phyloP scores from a whole-genome alignment of 1,284 basidiomycete species.

The Heterobasidion occidentale region DNA sequence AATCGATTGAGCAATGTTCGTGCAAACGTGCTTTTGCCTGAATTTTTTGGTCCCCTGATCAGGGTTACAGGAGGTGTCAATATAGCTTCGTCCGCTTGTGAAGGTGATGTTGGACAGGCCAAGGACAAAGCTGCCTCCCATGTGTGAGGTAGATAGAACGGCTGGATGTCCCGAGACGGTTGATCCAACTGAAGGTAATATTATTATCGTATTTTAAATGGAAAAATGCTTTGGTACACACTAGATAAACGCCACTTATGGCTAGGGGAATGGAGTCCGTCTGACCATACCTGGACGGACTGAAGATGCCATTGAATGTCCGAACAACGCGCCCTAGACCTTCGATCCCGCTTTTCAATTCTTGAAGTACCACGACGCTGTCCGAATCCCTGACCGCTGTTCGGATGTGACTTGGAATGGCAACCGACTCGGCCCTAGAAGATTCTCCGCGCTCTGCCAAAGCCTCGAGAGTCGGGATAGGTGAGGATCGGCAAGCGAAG shows the following conservation, averaged over 20 bases:
- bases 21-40: conserved; percentile 87
- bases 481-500: conserved; percentile 61
- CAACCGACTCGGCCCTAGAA: background rate
- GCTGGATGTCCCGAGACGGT: conserved; percentile 33
- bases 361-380: conserved; percentile 46
- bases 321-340: conserved; percentile 54
- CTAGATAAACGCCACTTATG: conserved; percentile 46
- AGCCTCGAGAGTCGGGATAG: conserved; percentile 48
- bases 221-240: conserved; percentile 26
- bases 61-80: conserved; percentile 33
- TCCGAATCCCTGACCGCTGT: conserved; percentile 8
- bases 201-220: background rate
- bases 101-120: background rate
- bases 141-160: conserved; percentile 43
- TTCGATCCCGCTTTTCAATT: conserved; percentile 49
- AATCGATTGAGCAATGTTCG: conserved; percentile 71
- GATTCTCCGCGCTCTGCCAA: conserved; percentile 6
- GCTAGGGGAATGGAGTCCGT: conserved; percentile 26
- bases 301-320: conserved; percentile 54
- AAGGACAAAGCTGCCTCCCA: conserved; percentile 47
- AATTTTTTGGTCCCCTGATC: conserved; percentile 80
- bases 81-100: background rate
- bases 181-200: conserved; percentile 29
- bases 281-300: conserved; percentile 26
- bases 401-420: conserved; percentile 10